Evolutionary conservation across 441 rosid genomes (phyloP), one percentile per base, ranked within the genome.

Genomic region (Aquilaria agallochum): DNA sequence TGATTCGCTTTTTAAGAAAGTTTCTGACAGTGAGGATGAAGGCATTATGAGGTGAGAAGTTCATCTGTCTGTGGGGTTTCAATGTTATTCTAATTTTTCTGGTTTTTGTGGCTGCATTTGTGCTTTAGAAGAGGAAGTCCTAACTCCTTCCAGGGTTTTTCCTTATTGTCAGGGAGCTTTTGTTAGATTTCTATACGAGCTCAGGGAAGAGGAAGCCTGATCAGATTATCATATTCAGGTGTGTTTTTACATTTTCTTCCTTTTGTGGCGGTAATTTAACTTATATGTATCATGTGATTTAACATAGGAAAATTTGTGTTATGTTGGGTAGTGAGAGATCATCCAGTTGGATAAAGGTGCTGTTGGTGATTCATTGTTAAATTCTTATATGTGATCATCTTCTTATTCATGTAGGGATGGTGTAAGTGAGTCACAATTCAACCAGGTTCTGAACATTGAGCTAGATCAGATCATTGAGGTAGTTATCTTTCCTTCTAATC

Each of bases 371-470:
- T 20, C 27, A 20, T 20, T 20, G 27, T 20, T 20, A 20, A 20
- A 20, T 20, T 20, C 27, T 12, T 44, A 31, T 13, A 20, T 20
- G 11, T 46, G 45, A 4, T 10, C 45, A 40, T 5, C 45, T 10
- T 40, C 10, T 40, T 40, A 2, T 40, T 20, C 11, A 71, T 67
- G 51, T 60, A 83, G 92, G 85, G 89, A 86, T 66, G 92, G 92
- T 50, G 92, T 83, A 14, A 81, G 89, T 12, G 92, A 83, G 70
- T 81, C 92, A 0, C 92, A 86, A 53, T 86, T 86, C 68, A 83
- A 71, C 52, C 87, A 80, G 62, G 89, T 86, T 60, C 67, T 86
- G 14, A 86, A 86, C 55, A 67, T 75, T 44, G 92, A 86, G 50
- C 46, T 86, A 42, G 80, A 81, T 52, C 89, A 86, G 64, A 76